Evolutionary conservation across 2,329 filamentous ascomycete genomes (phyloP), one percentile per base, ranked within the genome.

Genomic region (Colletotrichum agaves): DNA sequence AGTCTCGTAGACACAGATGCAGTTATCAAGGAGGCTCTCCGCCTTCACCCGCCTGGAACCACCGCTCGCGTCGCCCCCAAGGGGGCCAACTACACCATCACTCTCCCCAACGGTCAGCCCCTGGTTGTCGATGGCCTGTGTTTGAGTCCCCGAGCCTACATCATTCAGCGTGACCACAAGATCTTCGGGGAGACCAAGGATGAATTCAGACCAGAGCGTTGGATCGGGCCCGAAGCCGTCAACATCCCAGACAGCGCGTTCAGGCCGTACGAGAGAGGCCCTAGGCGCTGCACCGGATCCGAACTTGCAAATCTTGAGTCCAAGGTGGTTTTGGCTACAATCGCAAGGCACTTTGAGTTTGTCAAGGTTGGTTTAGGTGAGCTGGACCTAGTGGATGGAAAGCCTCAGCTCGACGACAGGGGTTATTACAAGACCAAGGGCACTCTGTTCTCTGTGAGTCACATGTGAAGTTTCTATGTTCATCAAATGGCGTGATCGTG

Each of bases 191-290:
- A 75, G 5, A 76, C 72, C 27, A 77, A 70, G 10, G 71, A 78
- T 37, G 74, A 74, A 57, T 83, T 78, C 58, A 71, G 75, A 8
- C 81, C 81, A 0, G 81, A 83, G 71, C 73, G 81, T 5, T 83
- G 80, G 79, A 46, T 65, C n/a, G 63, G 63, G 3, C 39, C 49
- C n/a, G 63, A 65, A 21, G 63, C 47, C 1, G 57, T 39, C 19
- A 65, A 65, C 35, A 61, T 65, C 13, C 63, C 63, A 1, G 63
- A 65, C 31, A 65, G 63, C n/a, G 33, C 47, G 5, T 65, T 65
- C 33, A 53, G 63, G 10, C 63, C 63, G 3, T 65, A 65, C 15
- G 63, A 65, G 19, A 55, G 63, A 33, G 63, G 63, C 7, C 63
- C 63, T 2, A 52, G 63, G 19, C 63, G 63, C 2, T 65, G 63